Conservation (phyloP, 257 asterid genomes). For the Datura wrightii region DNA sequence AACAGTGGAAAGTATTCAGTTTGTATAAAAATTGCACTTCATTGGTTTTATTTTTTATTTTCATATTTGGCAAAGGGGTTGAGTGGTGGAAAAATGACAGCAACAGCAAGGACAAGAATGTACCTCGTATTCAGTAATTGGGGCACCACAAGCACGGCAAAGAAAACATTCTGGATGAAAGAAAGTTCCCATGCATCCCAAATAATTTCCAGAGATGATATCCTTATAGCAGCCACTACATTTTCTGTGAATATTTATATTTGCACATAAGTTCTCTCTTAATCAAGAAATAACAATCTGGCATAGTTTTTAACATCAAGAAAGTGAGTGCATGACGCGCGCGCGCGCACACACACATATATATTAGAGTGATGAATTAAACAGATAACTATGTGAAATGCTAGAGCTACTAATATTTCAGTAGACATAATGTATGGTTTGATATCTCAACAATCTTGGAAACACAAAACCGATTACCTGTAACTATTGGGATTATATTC, state of each 20-base stretch:
- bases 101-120: constrained; percentile 17
- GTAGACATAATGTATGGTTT: not conserved
- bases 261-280: constrained; percentile 3
- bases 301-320: not conserved
- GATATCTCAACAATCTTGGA: constrained; percentile 3
- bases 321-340: not conserved
- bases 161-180: constrained; percentile 99
- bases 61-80: not conserved
- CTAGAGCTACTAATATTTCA: not conserved
- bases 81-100: not conserved
- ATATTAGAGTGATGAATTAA: not conserved
- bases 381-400: not conserved
- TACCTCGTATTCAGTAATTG: constrained; percentile 94
- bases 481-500: constrained; percentile 59
- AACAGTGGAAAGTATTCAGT: not conserved
- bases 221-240: constrained; percentile 91
- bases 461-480: constrained; percentile 51
- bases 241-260: constrained; percentile 55
- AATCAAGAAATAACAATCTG: constrained; percentile 4
- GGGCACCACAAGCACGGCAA: constrained; percentile 84
- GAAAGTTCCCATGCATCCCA: constrained; percentile 89
- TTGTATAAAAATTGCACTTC: not conserved
- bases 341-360: not conserved
- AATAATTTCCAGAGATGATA: constrained; percentile 77
- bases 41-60: constrained; percentile 5